Conservation (phyloP, 805 yeast genomes). For the Nakazawaea molendinolei region DNA sequence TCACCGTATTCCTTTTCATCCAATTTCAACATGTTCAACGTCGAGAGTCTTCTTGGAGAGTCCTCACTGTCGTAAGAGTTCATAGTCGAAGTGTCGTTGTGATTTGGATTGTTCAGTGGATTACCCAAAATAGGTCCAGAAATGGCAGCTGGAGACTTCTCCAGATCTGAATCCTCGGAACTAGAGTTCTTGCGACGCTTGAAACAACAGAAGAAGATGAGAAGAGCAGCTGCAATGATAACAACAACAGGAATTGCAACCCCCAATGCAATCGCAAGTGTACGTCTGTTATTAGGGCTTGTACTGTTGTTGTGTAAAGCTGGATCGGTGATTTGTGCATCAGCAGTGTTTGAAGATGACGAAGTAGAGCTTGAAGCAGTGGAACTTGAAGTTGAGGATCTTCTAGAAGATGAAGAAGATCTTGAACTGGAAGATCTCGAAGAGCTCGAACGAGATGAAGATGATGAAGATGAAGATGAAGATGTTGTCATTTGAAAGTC, state of each 20-base stretch:
- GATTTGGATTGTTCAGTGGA: constrained; percentile 18
- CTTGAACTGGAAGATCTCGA: constrained; percentile 16
- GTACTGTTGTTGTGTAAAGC: background rate
- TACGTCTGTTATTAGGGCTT: constrained; percentile 31
- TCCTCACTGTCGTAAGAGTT: constrained; percentile 4
- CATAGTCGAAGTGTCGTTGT: constrained; percentile 14
- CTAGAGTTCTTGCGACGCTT: constrained; percentile 34
- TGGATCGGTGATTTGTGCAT: constrained; percentile 14
- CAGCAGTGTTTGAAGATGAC: constrained; percentile 24
- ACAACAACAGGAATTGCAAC: constrained; percentile 69
- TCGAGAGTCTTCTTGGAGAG: constrained; percentile 33
- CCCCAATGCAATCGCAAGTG: constrained; percentile 85
- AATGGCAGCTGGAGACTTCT: constrained; percentile 22
- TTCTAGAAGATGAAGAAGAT: constrained; percentile 24
- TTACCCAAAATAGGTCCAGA: constrained; percentile 32
- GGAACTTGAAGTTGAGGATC: constrained; percentile 19
- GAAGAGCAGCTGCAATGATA: constrained; percentile 37
- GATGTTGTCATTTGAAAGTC: constrained; percentile 20
- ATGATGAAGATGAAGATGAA: constrained; percentile 20
- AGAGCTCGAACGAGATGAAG: too few species aligned
- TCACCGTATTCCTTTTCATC: constrained; percentile 31
- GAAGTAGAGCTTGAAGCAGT: constrained; percentile 22
- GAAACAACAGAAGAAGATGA: constrained; percentile 54
- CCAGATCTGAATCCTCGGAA: constrained; percentile 22
- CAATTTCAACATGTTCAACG: constrained; percentile 44